phyloP scores from a whole-genome alignment of 176 grass and related monocot species.

The Alloteropsis semialata region DNA sequence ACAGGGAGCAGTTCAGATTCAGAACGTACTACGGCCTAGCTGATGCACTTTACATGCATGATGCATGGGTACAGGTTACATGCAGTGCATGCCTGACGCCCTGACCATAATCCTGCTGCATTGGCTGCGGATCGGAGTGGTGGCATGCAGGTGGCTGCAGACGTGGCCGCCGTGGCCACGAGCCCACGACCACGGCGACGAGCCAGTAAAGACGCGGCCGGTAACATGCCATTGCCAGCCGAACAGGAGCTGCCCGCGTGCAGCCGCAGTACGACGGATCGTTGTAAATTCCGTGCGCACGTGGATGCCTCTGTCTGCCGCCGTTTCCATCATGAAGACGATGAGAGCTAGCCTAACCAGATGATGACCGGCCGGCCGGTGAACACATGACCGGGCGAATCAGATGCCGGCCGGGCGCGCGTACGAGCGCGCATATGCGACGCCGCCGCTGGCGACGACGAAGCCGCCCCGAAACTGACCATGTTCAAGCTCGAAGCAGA shows the following conservation, averaged over 20 bases:
- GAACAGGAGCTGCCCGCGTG: background rate
- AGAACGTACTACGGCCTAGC: background rate
- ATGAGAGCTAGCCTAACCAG: background rate
- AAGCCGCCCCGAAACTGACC: background rate
- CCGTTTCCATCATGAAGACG: background rate
- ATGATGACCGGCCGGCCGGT: background rate
- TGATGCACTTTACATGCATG: background rate
- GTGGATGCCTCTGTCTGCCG: background rate
- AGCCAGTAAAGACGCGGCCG: background rate
- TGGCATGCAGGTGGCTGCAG: background rate
- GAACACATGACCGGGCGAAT: background rate
- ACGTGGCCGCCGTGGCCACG: background rate
- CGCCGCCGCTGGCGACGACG: background rate
- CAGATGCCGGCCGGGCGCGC: slow-evolving; percentile 1
- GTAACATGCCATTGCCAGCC: slow-evolving; percentile 7
- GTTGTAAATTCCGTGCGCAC: slow-evolving; percentile 9
- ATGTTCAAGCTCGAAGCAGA: no score
- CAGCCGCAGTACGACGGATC: background rate
- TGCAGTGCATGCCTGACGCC: background rate
- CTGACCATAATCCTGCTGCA: background rate
- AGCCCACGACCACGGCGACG: background rate
- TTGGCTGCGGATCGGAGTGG: background rate
- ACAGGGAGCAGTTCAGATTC: background rate
- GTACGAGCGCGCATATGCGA: background rate
- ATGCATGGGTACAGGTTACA: no score